phyloP scores from a whole-genome alignment of 495 filamentous ascomycete genomes.

The Penicillium macrosclerotiorum region DNA sequence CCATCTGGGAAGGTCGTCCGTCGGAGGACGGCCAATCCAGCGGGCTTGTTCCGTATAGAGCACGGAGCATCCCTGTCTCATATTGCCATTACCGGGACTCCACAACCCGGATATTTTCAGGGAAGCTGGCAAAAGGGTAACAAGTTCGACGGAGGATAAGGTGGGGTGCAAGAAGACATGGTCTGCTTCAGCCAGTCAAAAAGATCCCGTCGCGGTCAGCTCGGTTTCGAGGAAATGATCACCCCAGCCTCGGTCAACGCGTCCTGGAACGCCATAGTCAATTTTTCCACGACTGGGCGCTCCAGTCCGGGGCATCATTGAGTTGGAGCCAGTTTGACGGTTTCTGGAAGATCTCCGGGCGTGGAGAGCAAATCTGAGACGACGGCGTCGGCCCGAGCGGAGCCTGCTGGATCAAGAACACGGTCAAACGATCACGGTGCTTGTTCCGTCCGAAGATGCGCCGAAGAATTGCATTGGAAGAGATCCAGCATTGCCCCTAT shows the following conservation, averaged over 20 bases:
- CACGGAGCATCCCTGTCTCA: conserved; percentile 24
- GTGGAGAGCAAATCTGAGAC: conserved; percentile 14
- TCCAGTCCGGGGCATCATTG: neutral
- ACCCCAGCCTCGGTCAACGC: neutral
- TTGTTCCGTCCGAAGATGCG: neutral
- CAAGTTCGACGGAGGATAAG: too few species aligned
- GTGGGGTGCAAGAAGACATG: too few species aligned
- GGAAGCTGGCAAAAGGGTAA: neutral
- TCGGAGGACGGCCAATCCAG: neutral
- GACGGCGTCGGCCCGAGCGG: conserved; percentile 8
- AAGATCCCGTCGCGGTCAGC: neutral
- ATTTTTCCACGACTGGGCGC: conserved; percentile 21
- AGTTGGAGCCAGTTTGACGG: conserved; percentile 1
- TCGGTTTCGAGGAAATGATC: neutral
- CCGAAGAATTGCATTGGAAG: conserved; percentile 1
- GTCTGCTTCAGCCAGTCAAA: too few species aligned
- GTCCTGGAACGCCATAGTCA: neutral
- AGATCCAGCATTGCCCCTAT: too few species aligned
- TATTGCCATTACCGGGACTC: conserved; percentile 10
- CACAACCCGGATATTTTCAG: conserved; percentile 11
- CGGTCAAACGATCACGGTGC: conserved; percentile 5
- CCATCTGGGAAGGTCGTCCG: conserved; percentile 2
- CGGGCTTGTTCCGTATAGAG: conserved; percentile 18
- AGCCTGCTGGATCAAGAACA: conserved; percentile 9
- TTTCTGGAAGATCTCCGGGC: conserved; percentile 18